Conservation (phyloP, 805 yeast species). For the Ogataea ganodermae region DNA sequence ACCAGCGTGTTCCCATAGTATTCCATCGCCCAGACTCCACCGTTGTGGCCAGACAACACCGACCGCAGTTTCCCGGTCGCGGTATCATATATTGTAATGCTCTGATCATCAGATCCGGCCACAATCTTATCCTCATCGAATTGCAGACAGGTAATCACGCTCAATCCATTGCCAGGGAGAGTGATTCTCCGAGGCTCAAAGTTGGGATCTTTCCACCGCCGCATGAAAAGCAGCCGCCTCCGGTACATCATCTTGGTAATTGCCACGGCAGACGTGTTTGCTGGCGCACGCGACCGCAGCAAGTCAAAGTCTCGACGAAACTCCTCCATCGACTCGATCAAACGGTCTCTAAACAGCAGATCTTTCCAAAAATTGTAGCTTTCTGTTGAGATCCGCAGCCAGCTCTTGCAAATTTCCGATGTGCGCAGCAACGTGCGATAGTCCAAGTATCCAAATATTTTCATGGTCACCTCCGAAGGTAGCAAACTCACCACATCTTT, state of each 20-base stretch:
- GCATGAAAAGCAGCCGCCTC: constrained; percentile 55
- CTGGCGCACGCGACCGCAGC: constrained; percentile 13
- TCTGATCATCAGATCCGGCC: constrained; percentile 88
- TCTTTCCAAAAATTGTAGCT: constrained; percentile 70
- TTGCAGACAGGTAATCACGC: constrained; percentile 93
- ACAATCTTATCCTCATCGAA: constrained; percentile 88
- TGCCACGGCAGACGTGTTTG: constrained; percentile 11
- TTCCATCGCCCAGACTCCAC: constrained; percentile 98
- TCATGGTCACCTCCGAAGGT: constrained; percentile 73
- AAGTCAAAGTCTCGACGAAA: constrained; percentile 38
- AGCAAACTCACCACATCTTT: constrained; percentile 71
- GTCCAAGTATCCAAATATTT: constrained; percentile 67
- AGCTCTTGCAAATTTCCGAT: constrained; percentile 63
- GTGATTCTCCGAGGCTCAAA: constrained; percentile 69
- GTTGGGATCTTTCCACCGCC: constrained; percentile 79
- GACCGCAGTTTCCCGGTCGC: constrained; percentile 63
- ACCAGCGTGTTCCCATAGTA: constrained; percentile 81
- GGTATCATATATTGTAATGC: constrained; percentile 80
- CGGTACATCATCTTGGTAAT: constrained; percentile 49
- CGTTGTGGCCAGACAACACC: constrained; percentile 84
- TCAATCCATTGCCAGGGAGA: constrained; percentile 66
- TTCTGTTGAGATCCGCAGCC: constrained; percentile 67
- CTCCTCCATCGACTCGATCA: constrained; percentile 47
- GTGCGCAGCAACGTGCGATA: constrained; percentile 59
- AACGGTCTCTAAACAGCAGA: constrained; percentile 61